These are phyloP conservation scores for Ananas comosus DNA, from an alignment of 176 grass and related monocot species.

Conservation along the genomic window DNA sequence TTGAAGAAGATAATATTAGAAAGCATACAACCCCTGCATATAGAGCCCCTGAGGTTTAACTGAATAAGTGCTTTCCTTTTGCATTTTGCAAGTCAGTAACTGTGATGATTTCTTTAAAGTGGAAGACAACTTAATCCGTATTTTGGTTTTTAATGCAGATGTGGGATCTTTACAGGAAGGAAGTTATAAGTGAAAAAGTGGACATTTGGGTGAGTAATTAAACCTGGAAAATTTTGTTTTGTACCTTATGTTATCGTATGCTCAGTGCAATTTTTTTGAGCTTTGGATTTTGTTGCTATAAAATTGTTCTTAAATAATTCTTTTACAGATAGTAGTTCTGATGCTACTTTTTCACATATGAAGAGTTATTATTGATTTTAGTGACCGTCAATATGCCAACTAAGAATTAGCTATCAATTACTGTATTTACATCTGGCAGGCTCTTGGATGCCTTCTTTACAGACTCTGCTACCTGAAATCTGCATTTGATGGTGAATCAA, in stretches of 20 bases:
- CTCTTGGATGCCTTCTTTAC: slow-evolving; percentile 76
- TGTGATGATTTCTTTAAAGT: background rate
- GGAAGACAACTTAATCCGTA: background rate
- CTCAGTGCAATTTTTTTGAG: background rate
- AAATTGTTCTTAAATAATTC: background rate
- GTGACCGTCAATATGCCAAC: no score
- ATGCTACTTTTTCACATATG: background rate
- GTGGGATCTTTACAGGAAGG: slow-evolving; percentile 91
- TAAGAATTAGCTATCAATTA: background rate
- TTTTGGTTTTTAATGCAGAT: slow-evolving; percentile 39
- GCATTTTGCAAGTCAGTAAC: background rate
- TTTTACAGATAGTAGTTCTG: background rate
- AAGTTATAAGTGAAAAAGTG: slow-evolving; percentile 79
- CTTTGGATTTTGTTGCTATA: background rate
- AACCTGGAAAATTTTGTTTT: background rate
- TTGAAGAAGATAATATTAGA: slow-evolving; percentile 84
- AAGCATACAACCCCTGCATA: slow-evolving; percentile 84
- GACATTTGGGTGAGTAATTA: slow-evolving; percentile 64
- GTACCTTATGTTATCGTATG: no score
- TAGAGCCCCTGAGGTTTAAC: slow-evolving; percentile 76
- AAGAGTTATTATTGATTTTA: background rate
- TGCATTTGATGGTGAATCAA: slow-evolving; percentile 86
- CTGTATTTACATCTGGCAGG: slow-evolving; percentile 33
- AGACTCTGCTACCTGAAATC: slow-evolving; percentile 85
- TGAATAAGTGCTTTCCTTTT: background rate